These are phyloP conservation scores for Vigna unguiculata DNA, from an alignment of 306 rosid genomes.

Conservation along the genomic window DNA sequence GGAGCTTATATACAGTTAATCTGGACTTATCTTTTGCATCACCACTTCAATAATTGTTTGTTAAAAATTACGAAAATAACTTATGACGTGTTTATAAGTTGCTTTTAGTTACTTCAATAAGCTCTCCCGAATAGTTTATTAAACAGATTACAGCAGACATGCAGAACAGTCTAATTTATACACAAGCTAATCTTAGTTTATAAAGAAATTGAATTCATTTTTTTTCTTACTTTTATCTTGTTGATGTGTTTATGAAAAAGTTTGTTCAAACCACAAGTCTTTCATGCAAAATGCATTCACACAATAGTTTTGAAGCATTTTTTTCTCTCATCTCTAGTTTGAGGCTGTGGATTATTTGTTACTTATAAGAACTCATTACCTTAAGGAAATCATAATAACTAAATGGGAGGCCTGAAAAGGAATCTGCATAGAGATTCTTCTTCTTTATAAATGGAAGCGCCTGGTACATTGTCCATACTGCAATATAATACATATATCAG, in stretches of 20 bases:
- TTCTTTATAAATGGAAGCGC: constrained; percentile 77
- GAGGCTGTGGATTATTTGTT: neutral
- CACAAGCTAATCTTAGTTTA: no score
- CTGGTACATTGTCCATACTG: constrained; percentile 87
- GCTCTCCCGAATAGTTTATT: neutral
- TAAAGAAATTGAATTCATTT: no score
- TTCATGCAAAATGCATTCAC: neutral
- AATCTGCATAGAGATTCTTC: constrained; percentile 66
- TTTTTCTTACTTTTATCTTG: no score
- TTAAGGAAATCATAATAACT: constrained; percentile 73
- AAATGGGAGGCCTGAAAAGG: constrained; percentile 65
- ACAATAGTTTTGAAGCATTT: neutral
- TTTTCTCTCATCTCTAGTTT: neutral
- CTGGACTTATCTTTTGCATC: neutral
- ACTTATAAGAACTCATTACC: constrained; percentile 63
- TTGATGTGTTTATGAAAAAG: no score
- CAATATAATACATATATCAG: constrained; percentile 44
- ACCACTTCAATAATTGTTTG: neutral
- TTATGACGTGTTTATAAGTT: neutral
- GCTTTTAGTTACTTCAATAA: neutral
- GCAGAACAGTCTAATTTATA: neutral
- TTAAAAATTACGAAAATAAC: neutral
- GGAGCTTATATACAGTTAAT: neutral
- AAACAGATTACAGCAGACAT: neutral
- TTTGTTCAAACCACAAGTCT: neutral